phyloP scores from a whole-genome alignment of 306 rosid species.

The Cucumis hystrix region DNA sequence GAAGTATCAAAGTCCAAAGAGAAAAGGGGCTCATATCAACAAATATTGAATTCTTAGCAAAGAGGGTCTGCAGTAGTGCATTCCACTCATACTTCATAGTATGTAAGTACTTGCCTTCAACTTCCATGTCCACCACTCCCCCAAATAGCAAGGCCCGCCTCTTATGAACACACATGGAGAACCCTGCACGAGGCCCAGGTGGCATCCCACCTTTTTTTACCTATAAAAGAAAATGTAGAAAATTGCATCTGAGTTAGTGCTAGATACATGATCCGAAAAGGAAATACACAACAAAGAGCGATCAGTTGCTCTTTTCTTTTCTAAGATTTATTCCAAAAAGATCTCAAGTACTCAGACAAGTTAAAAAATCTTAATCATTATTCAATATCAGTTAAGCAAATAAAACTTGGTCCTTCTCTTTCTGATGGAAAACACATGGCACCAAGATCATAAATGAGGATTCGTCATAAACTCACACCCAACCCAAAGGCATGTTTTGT shows the following conservation, averaged over 20 bases:
- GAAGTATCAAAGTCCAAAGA: too few species aligned
- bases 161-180: conserved; percentile 90
- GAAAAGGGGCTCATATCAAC: neutral
- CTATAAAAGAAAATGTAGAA: conserved; percentile 21
- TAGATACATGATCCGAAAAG: neutral
- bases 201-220: conserved; percentile 98
- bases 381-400: neutral
- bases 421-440: neutral
- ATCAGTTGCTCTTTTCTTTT: neutral
- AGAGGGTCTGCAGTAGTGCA: neutral
- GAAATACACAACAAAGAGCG: neutral
- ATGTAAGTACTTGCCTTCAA: conserved; percentile 51
- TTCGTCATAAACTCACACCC: neutral
- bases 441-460: neutral
- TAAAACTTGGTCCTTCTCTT: neutral
- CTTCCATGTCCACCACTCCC: conserved; percentile 97
- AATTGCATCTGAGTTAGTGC: neutral
- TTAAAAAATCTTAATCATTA: neutral
- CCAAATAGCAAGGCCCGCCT: conserved; percentile 84
- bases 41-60: neutral
- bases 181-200: conserved; percentile 98
- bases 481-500: neutral
- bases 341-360: neutral
- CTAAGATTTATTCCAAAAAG: neutral
- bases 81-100: neutral